Evolutionary conservation across 352 stramenopile genomes (phyloP), one percentile per base, ranked within the genome.

Genomic region (Globisporangium takayamanum): DNA sequence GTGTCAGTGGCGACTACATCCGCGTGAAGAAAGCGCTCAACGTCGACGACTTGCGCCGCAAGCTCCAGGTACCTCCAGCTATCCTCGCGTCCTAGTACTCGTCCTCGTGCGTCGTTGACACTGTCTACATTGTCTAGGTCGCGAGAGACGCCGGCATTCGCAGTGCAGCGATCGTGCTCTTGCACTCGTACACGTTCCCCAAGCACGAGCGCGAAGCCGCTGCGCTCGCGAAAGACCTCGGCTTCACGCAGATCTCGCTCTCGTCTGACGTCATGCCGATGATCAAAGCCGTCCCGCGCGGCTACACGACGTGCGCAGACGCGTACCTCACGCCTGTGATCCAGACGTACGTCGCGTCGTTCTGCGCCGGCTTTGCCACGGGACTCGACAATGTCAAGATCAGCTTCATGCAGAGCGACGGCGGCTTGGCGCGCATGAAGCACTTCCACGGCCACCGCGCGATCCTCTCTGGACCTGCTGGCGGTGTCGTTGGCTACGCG

Each of bases 291-390:
- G 97, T 99, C 1, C 89, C 94, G 26, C 83, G 97, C 52, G 96
- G 96, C 3, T 97, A 98, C 68, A 99, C 97, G 0, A 98, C 96
- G 7, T 98, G 88, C 59, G 97, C 96, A 2, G 95, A 98, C 60
- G 97, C 97, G 18, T 99, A 99, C 67, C 78, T 99, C 47, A 99
- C 96, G 28, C 97, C 97, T 0, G 95, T 98, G 66, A 99, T 99
- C 67, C 97, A 96, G 54, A 90, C 87, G 22, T 99, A 99, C 66
- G 72, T 99, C 14, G 76, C 76, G 18, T 97, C 89, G n/a, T 99
- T 99, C 68, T 91, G 78, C 52, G 87, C 87, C 28, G 97, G 97
- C n/a, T 99, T 99, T 74, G 96, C 97, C 54, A 69, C 83, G 3
- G 81, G 85, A 20, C 65, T 99, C 15, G 77, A 95, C 1, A 55